phyloP scores from a whole-genome alignment of 169 alveolate species.

The Toxoplasma gondii region DNA sequence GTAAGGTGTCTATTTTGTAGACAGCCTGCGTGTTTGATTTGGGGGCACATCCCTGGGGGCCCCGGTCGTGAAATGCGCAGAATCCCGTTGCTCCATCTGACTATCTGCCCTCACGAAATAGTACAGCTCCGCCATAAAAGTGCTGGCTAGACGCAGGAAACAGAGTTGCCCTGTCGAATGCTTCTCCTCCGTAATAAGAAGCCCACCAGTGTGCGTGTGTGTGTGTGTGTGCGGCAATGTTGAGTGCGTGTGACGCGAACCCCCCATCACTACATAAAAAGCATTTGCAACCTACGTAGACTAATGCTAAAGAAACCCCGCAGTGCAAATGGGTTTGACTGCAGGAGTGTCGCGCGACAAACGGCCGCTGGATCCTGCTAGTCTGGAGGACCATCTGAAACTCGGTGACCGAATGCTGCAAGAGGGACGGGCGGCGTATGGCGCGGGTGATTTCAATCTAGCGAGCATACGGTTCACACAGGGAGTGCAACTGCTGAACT shows the following conservation, averaged over 20 bases:
- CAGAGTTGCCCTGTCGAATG: too few relatives aligned
- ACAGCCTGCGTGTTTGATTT: background rate
- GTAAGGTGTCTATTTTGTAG: slow-evolving; percentile 38
- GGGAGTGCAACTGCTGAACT: slow-evolving; percentile 60
- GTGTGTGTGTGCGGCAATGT: background rate
- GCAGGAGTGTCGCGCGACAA: slow-evolving; percentile 63
- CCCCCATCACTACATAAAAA: too few relatives aligned
- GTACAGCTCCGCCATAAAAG: too few relatives aligned
- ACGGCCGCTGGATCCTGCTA: slow-evolving; percentile 47
- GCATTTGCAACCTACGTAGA: too few relatives aligned
- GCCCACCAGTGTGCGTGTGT: background rate
- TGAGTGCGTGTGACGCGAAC: too few relatives aligned
- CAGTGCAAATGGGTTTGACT: too few relatives aligned
- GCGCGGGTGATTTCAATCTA: background rate
- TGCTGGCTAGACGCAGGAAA: too few relatives aligned
- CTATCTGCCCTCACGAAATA: too few relatives aligned
- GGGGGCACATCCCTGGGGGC: background rate
- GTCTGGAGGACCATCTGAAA: slow-evolving; percentile 53
- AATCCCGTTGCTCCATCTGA: background rate
- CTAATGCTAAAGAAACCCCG: too few relatives aligned
- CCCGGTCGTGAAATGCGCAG: background rate
- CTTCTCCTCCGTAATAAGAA: too few relatives aligned
- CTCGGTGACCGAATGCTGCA: slow-evolving; percentile 53
- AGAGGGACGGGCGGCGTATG: slow-evolving; percentile 63
- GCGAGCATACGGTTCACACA: slow-evolving; percentile 59